Percentiles rank a stretch among this genome's conserved stretches.
Conservation (phyloP, 2,329 filamentous ascomycete genomes). For the Fusarium sp. region DNA sequence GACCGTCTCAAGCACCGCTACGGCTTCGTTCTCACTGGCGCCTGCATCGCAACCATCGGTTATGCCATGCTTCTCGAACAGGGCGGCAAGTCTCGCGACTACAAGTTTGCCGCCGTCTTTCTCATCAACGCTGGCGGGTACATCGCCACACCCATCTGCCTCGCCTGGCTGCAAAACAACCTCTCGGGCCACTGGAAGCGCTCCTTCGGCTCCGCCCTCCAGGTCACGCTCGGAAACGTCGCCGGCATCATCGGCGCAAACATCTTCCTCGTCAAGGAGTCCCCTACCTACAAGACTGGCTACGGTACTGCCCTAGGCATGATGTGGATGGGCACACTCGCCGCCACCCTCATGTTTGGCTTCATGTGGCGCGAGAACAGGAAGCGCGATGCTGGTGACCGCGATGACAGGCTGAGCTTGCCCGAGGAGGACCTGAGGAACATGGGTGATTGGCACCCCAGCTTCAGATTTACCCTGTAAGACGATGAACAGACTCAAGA, state of each 20-base stretch:
- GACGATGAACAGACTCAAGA: neutral
- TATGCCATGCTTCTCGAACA: constrained; percentile 65
- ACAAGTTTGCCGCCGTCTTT: constrained; percentile 66
- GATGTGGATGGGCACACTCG: constrained; percentile 57
- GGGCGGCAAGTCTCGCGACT: constrained; percentile 38
- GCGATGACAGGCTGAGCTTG: constrained; percentile 45
- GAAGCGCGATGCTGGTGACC: constrained; percentile 48
- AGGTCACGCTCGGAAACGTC: constrained; percentile 61
- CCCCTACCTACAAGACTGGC: constrained; percentile 61
- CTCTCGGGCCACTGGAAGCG: constrained; percentile 70
- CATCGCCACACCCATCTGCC: constrained; percentile 64
- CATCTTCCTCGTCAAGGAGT: constrained; percentile 61
- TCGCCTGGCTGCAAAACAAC: constrained; percentile 69
- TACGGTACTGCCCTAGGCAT: constrained; percentile 61
- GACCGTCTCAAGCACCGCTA: constrained; percentile 66
- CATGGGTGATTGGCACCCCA: constrained; percentile 53
- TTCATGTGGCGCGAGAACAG: constrained; percentile 51
- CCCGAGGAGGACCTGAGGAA: constrained; percentile 48
- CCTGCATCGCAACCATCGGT: constrained; percentile 62
- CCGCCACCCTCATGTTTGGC: constrained; percentile 45
- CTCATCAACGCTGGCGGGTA: constrained; percentile 66
- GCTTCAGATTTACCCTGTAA: constrained; percentile 50
- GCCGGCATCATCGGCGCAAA: constrained; percentile 61
- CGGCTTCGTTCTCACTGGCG: constrained; percentile 64
- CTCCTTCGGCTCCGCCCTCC: constrained; percentile 63